Base-by-base conservation (phyloP, 176 grass and related monocot species). In the Aegilops speltoides region DNA sequence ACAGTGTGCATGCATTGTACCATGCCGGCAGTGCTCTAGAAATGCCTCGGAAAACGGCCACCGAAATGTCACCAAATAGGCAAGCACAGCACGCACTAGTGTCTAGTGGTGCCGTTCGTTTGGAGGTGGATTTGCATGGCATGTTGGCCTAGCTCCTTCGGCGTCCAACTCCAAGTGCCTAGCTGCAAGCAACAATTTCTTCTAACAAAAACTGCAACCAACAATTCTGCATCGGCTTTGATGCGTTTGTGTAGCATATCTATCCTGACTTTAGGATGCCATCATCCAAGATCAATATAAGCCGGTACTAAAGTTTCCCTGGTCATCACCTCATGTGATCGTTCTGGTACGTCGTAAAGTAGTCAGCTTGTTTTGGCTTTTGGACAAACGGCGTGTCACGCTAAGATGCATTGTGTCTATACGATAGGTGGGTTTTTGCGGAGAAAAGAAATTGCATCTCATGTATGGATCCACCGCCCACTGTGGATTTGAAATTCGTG, bases 121-220 rank as follows among this genome's bases (percentile, higher is more conserved):
- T 37, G 67, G 54, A 50, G 12, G 66, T 20, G 65, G 50, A 19
- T 73, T 48, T 63, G 54, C 71, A 76, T 34, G 78, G 85, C 25
- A 73, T 79, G 54, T 34, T 59, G 85, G 54, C 41, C 37, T 64
- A 2, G 20, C 9, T 22, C 78, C 78, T 87, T 87, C 78, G 54
- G 4, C 0, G 0, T 33, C 67, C 85, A 87, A 6, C 29, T 37
- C 15, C 25, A 32, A 64, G 15, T 87, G 68, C 59, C 32, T 81
- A 8, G 54, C 68, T 36, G 54, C 66, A 62, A 48, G 40, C 28
- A 73, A 37, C 25, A 72, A 7, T 36, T 64, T 36, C 5, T 36
- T 36, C 34, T 36, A 36, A 36, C 34, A 36, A 36, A 36, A 36
- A 36, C 59, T 36, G 54, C 66, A 62, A 48, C 22, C 28, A 73